Evolutionary conservation across 2,329 filamentous ascomycete species (phyloP), one percentile per base, ranked within the genome.

Genomic region (Albophoma yamanashiensis): DNA sequence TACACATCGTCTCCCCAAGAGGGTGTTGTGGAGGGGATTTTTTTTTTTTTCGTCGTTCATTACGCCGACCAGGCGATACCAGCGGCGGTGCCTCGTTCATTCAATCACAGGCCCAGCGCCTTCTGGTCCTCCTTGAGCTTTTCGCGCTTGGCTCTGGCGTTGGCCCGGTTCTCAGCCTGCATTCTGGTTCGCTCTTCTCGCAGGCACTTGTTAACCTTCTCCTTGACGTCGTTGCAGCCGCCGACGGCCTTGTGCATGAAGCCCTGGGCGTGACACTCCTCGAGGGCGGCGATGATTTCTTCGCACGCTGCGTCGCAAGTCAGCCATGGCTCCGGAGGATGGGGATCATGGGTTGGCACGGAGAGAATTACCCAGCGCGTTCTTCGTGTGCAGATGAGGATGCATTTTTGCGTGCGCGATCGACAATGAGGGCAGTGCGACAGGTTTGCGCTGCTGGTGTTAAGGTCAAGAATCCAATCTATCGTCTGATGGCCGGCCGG

Each of bases 301-400:
- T 93, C 91, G 82, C 94, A 99, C 70, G 89, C 94, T 99, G 69
- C 45, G 58, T 55, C 47, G 31, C n/a, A n/a, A 45, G 62, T 72
- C 43, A 71, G 68, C 42, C 9, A 3, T 22, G 57, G 58, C 3
- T 3, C 43, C 14, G 20, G 27, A 9, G 11, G 38, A 3, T 11
- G 9, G 47, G 22, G 2, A 14, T 8, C 8, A 5, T 4, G 4
- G 11, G 9, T 34, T 22, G 57, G 11, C 15, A 36, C 6, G 20
- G 11, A 34, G 9, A 42, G 17, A 43, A 70, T 53, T 82, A 96
- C 93, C 92, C 67, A 84, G 81, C 68, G 96, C 96, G 72, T 96
- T 88, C 73, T 94, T 91, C 36, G 91, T 96, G 72, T 97, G 92
- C 2, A 99, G 79, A 78, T 97, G 93, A 59, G 94, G 95, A 90